Conservation (phyloP, 768 basidiomycete species). For the Exsudoporus frostii region DNA sequence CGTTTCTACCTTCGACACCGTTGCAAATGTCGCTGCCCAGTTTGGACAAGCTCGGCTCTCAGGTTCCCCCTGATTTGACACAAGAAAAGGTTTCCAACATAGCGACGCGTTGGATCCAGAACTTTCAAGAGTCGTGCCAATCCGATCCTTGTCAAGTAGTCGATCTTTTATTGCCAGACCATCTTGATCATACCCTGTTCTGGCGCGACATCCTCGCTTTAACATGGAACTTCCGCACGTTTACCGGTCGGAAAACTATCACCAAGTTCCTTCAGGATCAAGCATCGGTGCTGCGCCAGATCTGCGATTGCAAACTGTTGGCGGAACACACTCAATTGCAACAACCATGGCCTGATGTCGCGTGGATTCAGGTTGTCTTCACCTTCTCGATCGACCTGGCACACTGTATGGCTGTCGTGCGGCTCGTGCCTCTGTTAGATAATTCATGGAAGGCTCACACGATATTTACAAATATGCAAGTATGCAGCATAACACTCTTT, state of each 20-base stretch:
- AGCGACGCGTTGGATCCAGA: slow-evolving; percentile 1
- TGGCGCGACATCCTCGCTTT: slow-evolving; percentile 28
- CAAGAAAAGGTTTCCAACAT: not conserved
- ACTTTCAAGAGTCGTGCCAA: not conserved
- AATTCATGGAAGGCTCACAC: slow-evolving; percentile 56
- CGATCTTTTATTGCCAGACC: not conserved
- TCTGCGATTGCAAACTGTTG: not conserved
- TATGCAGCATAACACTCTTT: not conserved
- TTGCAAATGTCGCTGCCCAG: not conserved
- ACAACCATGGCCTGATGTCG: slow-evolving; percentile 48
- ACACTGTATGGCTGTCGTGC: slow-evolving; percentile 2
- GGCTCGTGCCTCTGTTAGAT: slow-evolving; percentile 38
- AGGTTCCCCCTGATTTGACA: not conserved
- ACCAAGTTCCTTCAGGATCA: slow-evolving; percentile 33
- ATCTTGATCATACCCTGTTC: not conserved
- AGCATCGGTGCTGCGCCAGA: slow-evolving; percentile 16
- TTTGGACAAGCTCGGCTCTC: not conserved
- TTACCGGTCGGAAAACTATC: slow-evolving; percentile 36
- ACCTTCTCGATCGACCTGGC: slow-evolving; percentile 1
- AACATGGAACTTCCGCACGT: slow-evolving; percentile 52
- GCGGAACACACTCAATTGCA: slow-evolving; percentile 12
- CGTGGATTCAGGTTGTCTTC: slow-evolving; percentile 35
- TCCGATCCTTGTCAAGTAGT: not conserved
- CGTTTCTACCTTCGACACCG: too few relatives aligned
- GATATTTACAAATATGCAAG: slow-evolving; percentile 56